These are phyloP conservation scores for Colletotrichum spinosum DNA, from an alignment of 2,329 filamentous ascomycete species.

Conservation along the genomic window DNA sequence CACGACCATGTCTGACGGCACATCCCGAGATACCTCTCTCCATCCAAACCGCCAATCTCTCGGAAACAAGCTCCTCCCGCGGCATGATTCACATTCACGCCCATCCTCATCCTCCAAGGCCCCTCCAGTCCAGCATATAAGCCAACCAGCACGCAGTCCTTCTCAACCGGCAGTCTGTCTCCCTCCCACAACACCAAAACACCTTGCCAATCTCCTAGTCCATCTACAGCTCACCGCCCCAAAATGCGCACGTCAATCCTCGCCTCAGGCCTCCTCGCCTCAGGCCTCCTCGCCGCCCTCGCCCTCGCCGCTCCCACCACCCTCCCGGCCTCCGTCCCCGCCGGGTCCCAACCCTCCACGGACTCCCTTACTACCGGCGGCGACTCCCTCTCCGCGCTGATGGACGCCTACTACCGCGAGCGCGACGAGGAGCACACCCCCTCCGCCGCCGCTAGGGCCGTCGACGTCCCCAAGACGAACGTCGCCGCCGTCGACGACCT, in stretches of 20 bases:
- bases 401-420: not conserved
- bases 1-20: no score
- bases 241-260: not conserved
- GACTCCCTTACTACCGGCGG: not conserved
- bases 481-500: not conserved
- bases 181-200: no score
- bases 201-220: not conserved
- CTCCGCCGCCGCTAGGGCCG: not conserved
- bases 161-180: no score
- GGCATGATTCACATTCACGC: no score
- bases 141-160: no score
- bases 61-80: no score
- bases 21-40: no score
- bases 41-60: no score
- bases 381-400: not conserved
- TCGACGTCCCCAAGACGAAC: not conserved
- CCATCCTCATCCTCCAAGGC: no score
- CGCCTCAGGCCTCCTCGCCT: not conserved
- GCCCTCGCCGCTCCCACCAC: no score
- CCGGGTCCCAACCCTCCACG: not conserved
- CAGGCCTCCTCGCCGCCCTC: not conserved
- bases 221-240: not conserved
- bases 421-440: not conserved
- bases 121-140: no score
- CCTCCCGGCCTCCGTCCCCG: not conserved